These are phyloP conservation scores for Leccinellum rugosiceps DNA, from an alignment of 768 basidiomycete species.

Conservation along the genomic window DNA sequence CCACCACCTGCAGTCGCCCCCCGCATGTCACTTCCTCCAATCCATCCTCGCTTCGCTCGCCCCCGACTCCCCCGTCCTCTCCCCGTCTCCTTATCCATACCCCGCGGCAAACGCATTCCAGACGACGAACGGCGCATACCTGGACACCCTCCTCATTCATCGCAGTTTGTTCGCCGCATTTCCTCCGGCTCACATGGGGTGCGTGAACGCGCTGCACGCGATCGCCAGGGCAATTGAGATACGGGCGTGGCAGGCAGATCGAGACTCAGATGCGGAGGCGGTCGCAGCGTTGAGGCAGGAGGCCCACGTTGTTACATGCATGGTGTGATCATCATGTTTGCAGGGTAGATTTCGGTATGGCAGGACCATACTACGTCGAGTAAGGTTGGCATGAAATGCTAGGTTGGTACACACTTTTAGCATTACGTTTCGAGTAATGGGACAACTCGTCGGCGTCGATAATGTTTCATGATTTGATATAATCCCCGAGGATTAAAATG, in stretches of 20 bases:
- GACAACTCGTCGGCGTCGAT: neutral
- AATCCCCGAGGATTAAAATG: neutral
- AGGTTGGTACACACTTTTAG: neutral
- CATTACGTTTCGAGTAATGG: neutral
- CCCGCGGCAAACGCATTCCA: slow-evolving; percentile 31
- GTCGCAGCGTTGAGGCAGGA: slow-evolving; percentile 67
- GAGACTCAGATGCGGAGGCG: slow-evolving; percentile 68
- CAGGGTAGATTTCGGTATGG: slow-evolving; percentile 7
- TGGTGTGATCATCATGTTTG: slow-evolving; percentile 12
- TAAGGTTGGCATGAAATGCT: neutral
- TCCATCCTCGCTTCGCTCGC: slow-evolving; percentile 56
- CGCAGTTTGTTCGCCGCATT: slow-evolving; percentile 63
- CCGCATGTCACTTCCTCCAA: slow-evolving; percentile 63
- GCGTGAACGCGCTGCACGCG: slow-evolving; percentile 62
- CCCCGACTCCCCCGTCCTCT: slow-evolving; percentile 35
- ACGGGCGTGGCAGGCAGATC: slow-evolving; percentile 66
- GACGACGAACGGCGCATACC: slow-evolving; percentile 71
- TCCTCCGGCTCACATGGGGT: slow-evolving; percentile 61
- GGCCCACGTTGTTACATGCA: slow-evolving; percentile 50
- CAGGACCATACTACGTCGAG: neutral
- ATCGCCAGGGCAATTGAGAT: slow-evolving; percentile 62
- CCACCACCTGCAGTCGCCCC: slow-evolving; percentile 10
- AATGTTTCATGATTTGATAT: neutral
- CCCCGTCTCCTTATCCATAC: slow-evolving; percentile 31
- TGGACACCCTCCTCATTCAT: slow-evolving; percentile 76